Conservation (phyloP, 805 yeast species). For the Candida awuae region DNA sequence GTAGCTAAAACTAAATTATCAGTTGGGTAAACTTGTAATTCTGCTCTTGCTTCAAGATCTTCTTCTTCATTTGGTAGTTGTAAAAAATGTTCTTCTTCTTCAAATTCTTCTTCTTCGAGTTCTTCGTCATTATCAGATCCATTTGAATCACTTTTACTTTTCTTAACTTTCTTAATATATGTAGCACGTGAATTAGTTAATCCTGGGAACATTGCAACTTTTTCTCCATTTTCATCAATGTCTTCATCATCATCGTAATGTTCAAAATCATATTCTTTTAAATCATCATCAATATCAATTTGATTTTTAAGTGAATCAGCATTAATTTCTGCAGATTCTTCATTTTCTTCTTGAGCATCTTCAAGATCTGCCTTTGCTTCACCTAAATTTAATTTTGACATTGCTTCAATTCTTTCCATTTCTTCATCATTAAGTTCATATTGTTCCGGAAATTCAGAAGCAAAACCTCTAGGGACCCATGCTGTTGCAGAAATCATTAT, state of each 20-base stretch:
- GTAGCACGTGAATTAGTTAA: constrained; percentile 50
- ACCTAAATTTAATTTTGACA: constrained; percentile 75
- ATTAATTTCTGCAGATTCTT: constrained; percentile 7
- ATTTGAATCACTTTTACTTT: constrained; percentile 31
- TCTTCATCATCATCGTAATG: constrained; percentile 63
- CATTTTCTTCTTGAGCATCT: constrained; percentile 25
- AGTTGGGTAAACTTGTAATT: constrained; percentile 77
- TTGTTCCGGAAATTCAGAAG: constrained; percentile 85
- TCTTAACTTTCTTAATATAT: constrained; percentile 41
- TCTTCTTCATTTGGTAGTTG: constrained; percentile 59
- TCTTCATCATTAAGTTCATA: constrained; percentile 88
- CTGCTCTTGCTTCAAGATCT: constrained; percentile 67
- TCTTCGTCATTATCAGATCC: no score
- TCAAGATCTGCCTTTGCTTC: constrained; percentile 47
- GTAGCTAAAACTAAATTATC: constrained; percentile 87
- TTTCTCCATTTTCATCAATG: constrained; percentile 45
- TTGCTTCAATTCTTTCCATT: constrained; percentile 77
- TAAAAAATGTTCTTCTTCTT: constrained; percentile 50
- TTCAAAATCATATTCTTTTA: constrained; percentile 82
- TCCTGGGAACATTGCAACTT: constrained; percentile 65
- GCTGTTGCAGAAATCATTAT: constrained; percentile 81
- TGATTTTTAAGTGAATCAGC: constrained; percentile 37
- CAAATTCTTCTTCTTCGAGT: constrained; percentile 19
- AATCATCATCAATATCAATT: constrained; percentile 67
- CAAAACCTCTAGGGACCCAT: constrained; percentile 96